Conservation (phyloP, 208 protist species). For the Wallacemonas sp. region DNA sequence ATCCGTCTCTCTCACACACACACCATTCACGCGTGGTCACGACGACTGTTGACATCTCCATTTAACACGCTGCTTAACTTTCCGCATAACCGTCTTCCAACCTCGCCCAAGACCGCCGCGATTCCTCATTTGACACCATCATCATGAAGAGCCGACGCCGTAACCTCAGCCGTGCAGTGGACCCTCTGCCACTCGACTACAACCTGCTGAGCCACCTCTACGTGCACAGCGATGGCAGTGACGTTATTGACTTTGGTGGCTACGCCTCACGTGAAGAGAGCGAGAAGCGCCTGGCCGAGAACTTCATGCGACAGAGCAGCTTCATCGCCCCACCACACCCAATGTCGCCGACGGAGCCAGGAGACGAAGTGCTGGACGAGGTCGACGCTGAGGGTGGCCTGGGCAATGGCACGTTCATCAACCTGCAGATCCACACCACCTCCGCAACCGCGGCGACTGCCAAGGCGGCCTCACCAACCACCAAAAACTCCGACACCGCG, state of each 20-base stretch:
- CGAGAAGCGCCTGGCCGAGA: conserved; percentile 29
- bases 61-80: too few species aligned
- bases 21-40: too few species aligned
- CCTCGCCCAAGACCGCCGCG: too few species aligned
- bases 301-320: conserved; percentile 51
- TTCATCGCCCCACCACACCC: conserved; percentile 16
- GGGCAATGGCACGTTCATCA: conserved; percentile 16
- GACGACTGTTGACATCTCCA: too few species aligned
- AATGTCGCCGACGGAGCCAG: conserved; percentile 2
- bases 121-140: too few species aligned
- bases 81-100: too few species aligned
- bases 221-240: conserved; percentile 69
- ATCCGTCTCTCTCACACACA: too few species aligned
- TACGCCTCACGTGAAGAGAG: conserved; percentile 15
- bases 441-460: not conserved
- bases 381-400: conserved; percentile 9
- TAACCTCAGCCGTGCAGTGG: conserved; percentile 28
- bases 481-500: not conserved
- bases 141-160: conserved; percentile 68
- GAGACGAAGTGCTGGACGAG: conserved; percentile 16
- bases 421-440: conserved; percentile 18
- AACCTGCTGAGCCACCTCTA: conserved; percentile 70
- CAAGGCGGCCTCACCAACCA: too few species aligned
- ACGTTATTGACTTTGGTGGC: conserved; percentile 82
- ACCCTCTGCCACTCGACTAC: conserved; percentile 69